phyloP scores from a whole-genome alignment of 208 protist species.

The Herpetomonas samuelpessoai region DNA sequence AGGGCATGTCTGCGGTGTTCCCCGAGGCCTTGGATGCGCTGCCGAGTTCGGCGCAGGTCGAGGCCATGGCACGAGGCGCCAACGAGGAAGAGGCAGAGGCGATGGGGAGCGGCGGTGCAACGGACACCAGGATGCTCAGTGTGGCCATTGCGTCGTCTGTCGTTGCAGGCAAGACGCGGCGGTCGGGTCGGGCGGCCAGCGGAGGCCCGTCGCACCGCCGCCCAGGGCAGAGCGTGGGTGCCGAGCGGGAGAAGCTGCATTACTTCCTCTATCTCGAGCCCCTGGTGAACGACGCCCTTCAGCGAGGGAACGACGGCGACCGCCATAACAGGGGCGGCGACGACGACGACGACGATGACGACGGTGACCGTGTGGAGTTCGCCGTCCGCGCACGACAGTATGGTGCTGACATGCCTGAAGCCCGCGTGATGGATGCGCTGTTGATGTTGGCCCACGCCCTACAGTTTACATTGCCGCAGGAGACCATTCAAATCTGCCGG shows the following conservation, averaged over 20 bases:
- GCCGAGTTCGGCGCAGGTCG: neutral
- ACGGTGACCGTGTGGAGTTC: neutral
- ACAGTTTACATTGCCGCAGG: constrained; percentile 31
- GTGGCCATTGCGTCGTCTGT: no score
- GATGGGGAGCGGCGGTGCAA: neutral
- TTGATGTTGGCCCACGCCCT: constrained; percentile 41
- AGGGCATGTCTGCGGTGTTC: constrained; percentile 1
- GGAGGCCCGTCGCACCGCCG: no score
- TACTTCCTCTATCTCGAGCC: neutral
- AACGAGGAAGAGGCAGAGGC: neutral
- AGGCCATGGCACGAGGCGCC: constrained; percentile 2
- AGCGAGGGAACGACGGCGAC: neutral
- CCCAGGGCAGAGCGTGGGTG: neutral
- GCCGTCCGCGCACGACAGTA: constrained; percentile 27
- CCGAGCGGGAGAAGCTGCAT: neutral
- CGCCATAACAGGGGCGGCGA: neutral
- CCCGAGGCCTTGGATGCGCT: constrained; percentile 2
- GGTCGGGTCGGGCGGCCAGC: no score
- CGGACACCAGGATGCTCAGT: no score
- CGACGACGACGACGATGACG: constrained; percentile 10
- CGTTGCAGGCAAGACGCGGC: no score
- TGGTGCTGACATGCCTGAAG: constrained; percentile 51
- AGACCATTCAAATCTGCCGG: constrained; percentile 30
- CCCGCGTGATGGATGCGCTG: constrained; percentile 35
- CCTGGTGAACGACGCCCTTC: neutral